Evolutionary conservation across 2,329 filamentous ascomycete genomes (phyloP).

Genomic region (Sarocladiaceae sp.): DNA sequence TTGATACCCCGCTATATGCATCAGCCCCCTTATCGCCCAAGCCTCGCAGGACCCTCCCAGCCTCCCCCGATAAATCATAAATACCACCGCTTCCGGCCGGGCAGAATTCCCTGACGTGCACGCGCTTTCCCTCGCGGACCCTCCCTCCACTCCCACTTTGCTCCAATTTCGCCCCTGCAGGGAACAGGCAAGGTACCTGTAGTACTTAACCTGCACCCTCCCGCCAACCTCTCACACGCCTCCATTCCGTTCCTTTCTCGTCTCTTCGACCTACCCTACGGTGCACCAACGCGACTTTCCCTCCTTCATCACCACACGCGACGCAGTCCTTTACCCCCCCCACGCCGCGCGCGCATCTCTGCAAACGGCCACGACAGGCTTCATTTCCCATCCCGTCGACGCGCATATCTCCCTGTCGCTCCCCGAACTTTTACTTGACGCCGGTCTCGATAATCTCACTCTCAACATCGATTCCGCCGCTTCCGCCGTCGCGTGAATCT

Average conservation of each 20-base stretch:
- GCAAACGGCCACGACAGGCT: background rate
- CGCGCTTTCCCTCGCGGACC: slow-evolving; percentile 38
- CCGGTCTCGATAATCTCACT: too few species aligned
- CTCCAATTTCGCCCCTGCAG: too few species aligned
- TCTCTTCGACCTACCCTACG: slow-evolving; percentile 5
- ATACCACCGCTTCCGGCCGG: slow-evolving; percentile 39
- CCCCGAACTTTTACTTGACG: background rate
- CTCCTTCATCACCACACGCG: slow-evolving; percentile 2
- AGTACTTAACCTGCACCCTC: slow-evolving; percentile 9
- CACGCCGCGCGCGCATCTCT: background rate
- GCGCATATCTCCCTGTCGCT: background rate
- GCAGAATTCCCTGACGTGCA: slow-evolving; percentile 38
- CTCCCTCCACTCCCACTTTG: slow-evolving; percentile 19
- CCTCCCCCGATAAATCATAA: slow-evolving; percentile 38
- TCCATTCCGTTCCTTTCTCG: slow-evolving; percentile 4
- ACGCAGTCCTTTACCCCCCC: too few species aligned
- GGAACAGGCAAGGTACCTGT: slow-evolving; percentile 3
- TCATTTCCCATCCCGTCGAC: background rate
- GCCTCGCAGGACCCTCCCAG: slow-evolving; percentile 18
- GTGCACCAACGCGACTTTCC: slow-evolving; percentile 1
- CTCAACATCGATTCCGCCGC: too few species aligned
- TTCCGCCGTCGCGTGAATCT: slow-evolving; percentile 1
- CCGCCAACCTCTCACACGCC: background rate
- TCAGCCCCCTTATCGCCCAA: slow-evolving; percentile 1
- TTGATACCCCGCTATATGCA: slow-evolving; percentile 3